Conservation (phyloP, 2,329 filamentous ascomycete species). For the Sporothrix dimorphospora region DNA sequence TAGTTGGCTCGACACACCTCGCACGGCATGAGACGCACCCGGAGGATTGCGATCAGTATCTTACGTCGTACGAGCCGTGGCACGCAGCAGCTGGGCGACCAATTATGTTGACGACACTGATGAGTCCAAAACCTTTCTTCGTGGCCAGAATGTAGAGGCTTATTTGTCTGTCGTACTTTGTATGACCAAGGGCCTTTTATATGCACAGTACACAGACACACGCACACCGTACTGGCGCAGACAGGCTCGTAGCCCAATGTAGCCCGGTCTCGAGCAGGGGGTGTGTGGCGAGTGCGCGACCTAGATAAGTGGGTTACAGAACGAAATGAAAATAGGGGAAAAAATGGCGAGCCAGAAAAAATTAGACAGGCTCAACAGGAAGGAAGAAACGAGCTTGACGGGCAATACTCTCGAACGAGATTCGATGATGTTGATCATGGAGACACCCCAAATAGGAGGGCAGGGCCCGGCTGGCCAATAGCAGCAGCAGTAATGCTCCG, state of each 20-base stretch:
- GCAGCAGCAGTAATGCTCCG: not conserved
- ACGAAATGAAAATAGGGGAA: slow-evolving; percentile 17
- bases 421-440: slow-evolving; percentile 23
- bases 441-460: not conserved
- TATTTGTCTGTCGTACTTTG: not conserved
- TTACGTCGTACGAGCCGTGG: not conserved
- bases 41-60: not conserved
- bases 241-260: no score
- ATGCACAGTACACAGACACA: not conserved
- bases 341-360: not conserved
- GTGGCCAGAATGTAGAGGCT: not conserved
- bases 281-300: slow-evolving; percentile 5
- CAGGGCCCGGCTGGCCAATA: not conserved
- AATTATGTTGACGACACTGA: not conserved
- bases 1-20: slow-evolving; percentile 8
- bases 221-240: not conserved
- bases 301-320: slow-evolving; percentile 15
- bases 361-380: not conserved
- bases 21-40: slow-evolving; percentile 4
- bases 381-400: slow-evolving; percentile 6
- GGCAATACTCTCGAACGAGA: not conserved
- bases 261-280: slow-evolving; percentile 7
- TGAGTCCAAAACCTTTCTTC: not conserved
- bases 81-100: not conserved
- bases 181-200: not conserved